Evolutionary conservation across 2,329 filamentous ascomycete genomes (phyloP).

Genomic region (Aspergillus intermedius): DNA sequence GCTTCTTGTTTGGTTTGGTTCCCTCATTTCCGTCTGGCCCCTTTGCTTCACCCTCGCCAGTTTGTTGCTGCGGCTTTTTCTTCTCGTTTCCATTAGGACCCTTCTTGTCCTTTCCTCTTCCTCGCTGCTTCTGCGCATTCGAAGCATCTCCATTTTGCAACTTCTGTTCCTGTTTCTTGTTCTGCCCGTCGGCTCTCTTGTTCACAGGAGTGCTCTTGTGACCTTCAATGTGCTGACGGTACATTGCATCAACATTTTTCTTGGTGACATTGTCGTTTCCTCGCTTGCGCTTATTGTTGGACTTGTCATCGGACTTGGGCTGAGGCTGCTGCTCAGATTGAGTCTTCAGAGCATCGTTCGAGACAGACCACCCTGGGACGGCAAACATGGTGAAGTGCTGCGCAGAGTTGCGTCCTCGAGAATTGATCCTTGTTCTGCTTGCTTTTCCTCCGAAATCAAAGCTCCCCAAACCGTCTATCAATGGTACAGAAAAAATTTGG

Average conservation of each 20-base stretch:
- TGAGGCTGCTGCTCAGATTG: conserved; percentile 58
- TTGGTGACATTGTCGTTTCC: conserved; percentile 50
- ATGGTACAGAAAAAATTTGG: conserved; percentile 8
- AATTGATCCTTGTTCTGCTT: background rate
- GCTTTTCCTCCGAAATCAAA: background rate
- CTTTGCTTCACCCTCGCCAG: conserved; percentile 8
- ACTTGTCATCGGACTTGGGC: conserved; percentile 28
- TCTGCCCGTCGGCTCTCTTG: conserved; percentile 27
- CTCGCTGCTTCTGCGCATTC: conserved; percentile 18
- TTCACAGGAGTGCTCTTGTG: conserved; percentile 38
- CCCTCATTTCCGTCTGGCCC: conserved; percentile 18
- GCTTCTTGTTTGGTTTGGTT: conserved; percentile 21
- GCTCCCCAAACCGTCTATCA: background rate
- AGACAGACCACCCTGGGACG: conserved; percentile 85
- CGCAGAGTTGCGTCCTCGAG: background rate
- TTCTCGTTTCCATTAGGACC: conserved; percentile 15
- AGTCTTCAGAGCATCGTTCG: conserved; percentile 62
- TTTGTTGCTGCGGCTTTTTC: conserved; percentile 10
- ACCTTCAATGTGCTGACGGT: conserved; percentile 71
- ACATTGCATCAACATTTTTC: conserved; percentile 69
- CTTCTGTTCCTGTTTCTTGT: conserved; percentile 24
- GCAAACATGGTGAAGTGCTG: conserved; percentile 63
- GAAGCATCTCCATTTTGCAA: conserved; percentile 10
- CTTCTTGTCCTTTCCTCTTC: conserved; percentile 24
- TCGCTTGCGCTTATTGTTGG: conserved; percentile 51